Evolutionary conservation across 2,329 filamentous ascomycete species (phyloP).

Genomic region (Hypoxylon sp.): DNA sequence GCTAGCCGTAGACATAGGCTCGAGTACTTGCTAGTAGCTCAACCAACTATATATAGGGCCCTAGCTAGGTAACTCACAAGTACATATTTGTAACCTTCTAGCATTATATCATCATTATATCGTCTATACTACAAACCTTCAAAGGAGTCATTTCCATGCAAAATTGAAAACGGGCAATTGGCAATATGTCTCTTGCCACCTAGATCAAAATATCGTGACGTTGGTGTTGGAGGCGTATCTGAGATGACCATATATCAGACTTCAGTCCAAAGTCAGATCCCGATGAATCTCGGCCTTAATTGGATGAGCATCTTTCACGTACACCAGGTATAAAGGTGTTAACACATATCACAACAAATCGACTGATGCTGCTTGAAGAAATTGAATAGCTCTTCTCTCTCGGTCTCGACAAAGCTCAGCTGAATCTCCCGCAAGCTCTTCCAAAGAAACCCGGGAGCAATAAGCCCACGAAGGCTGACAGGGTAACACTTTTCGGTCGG

Average conservation of each 20-base stretch:
- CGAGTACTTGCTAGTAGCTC: no score
- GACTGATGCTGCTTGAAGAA: conserved; percentile 20
- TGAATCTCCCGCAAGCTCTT: conserved; percentile 6
- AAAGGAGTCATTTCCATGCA: neutral
- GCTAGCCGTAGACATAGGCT: no score
- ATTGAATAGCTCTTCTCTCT: conserved; percentile 21
- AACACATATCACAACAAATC: neutral
- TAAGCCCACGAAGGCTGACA: neutral
- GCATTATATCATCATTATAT: no score
- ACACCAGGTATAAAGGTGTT: neutral
- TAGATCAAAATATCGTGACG: neutral
- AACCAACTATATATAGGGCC: no score
- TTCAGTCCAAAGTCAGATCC: neutral
- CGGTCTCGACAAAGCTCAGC: conserved; percentile 4
- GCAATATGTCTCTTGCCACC: neutral
- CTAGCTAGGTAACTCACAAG: no score
- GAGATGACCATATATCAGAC: neutral
- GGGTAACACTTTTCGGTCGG: neutral
- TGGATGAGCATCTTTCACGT: neutral
- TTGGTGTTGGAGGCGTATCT: neutral
- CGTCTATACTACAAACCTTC: no score
- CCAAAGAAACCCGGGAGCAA: conserved; percentile 15
- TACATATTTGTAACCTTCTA: no score
- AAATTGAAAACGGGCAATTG: neutral
- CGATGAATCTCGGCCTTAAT: neutral